Conservation (phyloP, 768 basidiomycete genomes). For the Cubamyces sp. region DNA sequence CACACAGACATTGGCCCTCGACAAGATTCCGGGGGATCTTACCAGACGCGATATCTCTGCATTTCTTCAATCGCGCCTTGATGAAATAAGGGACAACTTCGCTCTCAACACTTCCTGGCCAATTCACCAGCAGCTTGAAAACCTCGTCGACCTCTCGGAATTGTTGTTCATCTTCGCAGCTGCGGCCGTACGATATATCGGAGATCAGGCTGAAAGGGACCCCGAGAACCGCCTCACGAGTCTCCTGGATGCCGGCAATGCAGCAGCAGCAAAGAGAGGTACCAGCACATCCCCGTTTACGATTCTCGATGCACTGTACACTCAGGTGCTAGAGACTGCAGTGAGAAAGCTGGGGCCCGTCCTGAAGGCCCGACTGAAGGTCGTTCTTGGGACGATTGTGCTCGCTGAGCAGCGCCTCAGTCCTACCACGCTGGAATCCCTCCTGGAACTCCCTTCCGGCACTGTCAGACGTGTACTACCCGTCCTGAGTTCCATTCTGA, state of each 20-base stretch:
- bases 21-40: neutral
- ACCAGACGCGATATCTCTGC: constrained; percentile 5
- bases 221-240: neutral
- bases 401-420: neutral
- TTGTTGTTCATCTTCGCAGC: constrained; percentile 31
- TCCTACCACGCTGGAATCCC: neutral
- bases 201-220: constrained; percentile 1
- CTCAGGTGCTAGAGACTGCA: constrained; percentile 1
- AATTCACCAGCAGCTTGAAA: neutral
- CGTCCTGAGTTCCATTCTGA: constrained; percentile 21
- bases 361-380: neutral
- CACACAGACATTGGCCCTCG: constrained; percentile 1
- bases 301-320: constrained; percentile 24
- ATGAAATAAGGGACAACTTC: neutral
- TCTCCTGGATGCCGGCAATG: neutral
- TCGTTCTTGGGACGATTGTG: neutral
- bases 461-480: constrained; percentile 8
- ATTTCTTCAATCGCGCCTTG: constrained; percentile 1
- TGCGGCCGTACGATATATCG: constrained; percentile 26
- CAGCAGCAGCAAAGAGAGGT: neutral
- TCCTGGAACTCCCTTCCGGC: neutral
- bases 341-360: neutral
- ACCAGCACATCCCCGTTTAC: neutral
- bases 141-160: neutral
- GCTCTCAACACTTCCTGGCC: constrained; percentile 3